These are phyloP conservation scores for Solioccasus polychromus DNA, from an alignment of 768 basidiomycete species.

Conservation along the genomic window DNA sequence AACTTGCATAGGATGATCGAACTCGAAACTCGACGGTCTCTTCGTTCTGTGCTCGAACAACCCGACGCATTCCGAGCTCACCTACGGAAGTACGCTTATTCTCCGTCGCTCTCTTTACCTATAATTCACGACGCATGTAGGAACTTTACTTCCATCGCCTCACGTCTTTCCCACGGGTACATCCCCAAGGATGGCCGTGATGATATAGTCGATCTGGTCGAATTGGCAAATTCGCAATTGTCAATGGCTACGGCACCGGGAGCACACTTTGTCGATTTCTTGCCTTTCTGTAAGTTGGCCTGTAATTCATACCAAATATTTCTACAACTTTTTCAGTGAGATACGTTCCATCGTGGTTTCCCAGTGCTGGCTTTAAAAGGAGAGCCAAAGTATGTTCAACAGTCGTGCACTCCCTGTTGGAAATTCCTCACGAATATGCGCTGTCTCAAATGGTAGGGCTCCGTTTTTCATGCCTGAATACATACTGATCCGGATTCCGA, in stretches of 20 bases:
- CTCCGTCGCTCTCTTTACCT: not conserved
- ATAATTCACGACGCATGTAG: not conserved
- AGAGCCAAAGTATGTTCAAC: constrained; percentile 7
- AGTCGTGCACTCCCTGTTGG: constrained; percentile 3
- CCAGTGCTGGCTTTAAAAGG: constrained; percentile 18
- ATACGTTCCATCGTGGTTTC: constrained; percentile 23
- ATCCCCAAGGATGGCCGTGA: constrained; percentile 36
- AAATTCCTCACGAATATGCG: constrained; percentile 12
- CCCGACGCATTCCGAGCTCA: constrained; percentile 6
- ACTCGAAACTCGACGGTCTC: constrained; percentile 12
- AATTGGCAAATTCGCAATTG: constrained; percentile 25
- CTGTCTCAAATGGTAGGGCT: constrained; percentile 17
- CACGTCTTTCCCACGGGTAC: constrained; percentile 41
- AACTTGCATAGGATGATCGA: constrained; percentile 19
- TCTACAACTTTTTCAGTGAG: constrained; percentile 14
- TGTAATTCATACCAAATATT: not conserved
- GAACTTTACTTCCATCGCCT: constrained; percentile 23
- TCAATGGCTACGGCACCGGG: constrained; percentile 7
- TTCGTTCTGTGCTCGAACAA: constrained; percentile 10
- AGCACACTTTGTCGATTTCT: constrained; percentile 14
- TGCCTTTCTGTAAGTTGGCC: constrained; percentile 14
- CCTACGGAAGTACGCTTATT: constrained; percentile 13
- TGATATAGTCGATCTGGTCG: constrained; percentile 31
- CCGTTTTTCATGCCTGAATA: not conserved
- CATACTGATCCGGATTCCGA: not conserved